phyloP scores from a whole-genome alignment of 2,329 filamentous ascomycete species.

The Trichoderma sp. region DNA sequence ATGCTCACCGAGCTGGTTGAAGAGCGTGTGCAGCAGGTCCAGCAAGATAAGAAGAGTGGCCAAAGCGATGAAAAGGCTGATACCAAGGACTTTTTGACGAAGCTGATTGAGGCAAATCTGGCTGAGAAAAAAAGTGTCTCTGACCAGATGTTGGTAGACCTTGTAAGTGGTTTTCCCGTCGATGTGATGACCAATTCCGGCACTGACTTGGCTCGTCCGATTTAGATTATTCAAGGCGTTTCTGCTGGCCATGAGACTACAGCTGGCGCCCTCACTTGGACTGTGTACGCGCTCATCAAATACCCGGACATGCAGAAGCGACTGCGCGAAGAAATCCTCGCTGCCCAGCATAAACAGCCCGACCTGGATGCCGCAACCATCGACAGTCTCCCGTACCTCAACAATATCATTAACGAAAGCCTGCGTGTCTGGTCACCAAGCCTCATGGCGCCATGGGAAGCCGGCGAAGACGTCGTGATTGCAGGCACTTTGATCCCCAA shows the following conservation, averaged over 20 bases:
- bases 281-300: constrained; percentile 39
- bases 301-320: constrained; percentile 38
- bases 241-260: constrained; percentile 44
- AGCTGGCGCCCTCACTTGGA: constrained; percentile 43
- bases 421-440: constrained; percentile 41
- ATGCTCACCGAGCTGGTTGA: constrained; percentile 15
- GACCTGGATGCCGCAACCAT: constrained; percentile 21
- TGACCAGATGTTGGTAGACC: constrained; percentile 1
- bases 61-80: background rate
- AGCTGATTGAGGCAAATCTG: constrained; percentile 14
- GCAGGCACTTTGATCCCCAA: constrained; percentile 38
- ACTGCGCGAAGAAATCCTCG: constrained; percentile 39
- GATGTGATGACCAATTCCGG: background rate
- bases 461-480: constrained; percentile 34
- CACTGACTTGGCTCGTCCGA: background rate
- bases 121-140: background rate
- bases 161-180: background rate
- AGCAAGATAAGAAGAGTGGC: background rate
- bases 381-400: constrained; percentile 36
- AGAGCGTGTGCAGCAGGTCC: background rate
- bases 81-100: constrained; percentile 6
- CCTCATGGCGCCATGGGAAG: constrained; percentile 34
- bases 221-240: constrained; percentile 4
- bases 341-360: background rate
- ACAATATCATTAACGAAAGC: constrained; percentile 44